Base-by-base conservation (phyloP, 352 stramenopile genomes). In the Globisporangium yorkense region DNA sequence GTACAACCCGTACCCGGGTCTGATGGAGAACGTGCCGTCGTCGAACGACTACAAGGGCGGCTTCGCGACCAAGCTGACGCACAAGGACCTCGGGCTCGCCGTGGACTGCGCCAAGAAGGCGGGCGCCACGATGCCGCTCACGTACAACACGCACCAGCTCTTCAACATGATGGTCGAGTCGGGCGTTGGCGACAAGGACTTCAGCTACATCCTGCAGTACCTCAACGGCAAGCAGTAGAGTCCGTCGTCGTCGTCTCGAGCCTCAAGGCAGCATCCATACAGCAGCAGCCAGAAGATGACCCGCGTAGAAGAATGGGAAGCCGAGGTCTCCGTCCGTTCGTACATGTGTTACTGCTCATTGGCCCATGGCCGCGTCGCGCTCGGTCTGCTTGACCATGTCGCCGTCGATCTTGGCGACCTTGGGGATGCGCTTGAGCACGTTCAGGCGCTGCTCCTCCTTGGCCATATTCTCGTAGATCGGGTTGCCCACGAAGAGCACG, bases 51-150 rank as follows among this genome's bases (percentile, higher is more conserved):
- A 97, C 72, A 84, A 97, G 75, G 75, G 86, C 59, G 79, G 94
- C 2, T 98, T 99, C 66, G 87, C 82, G 13, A 83, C 85, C 15
- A 75, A 77, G 48, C 79, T 99, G 9, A 98, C 98, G 89, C 84
- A 97, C 51, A 99, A 99, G 72, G 97, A 99, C 74, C 70, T 99
- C 5, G 88, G 88, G 12, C 84, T 99, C 47, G 96, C 94, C 6
- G 78, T 98, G 24, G 84, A 97, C 62, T 92, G 86, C 29, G 93
- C 83, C 60, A 95, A 97, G 64, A 66, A 77, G 39, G 80, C 89
- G 6, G 80, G 88, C 50, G 84, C 88, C 40, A 80, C 84, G 12
- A 62, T 96, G 21, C 87, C 86, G 16, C 63, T 96, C 10, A 92
- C 84, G 33, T 87, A 69, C 57, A 66, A 77, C 33, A 71, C 85